Evolutionary conservation across 2,329 filamentous ascomycete genomes (phyloP), one percentile per base, ranked within the genome.

Genomic region (Hawksworthiomyces lignivorus): DNA sequence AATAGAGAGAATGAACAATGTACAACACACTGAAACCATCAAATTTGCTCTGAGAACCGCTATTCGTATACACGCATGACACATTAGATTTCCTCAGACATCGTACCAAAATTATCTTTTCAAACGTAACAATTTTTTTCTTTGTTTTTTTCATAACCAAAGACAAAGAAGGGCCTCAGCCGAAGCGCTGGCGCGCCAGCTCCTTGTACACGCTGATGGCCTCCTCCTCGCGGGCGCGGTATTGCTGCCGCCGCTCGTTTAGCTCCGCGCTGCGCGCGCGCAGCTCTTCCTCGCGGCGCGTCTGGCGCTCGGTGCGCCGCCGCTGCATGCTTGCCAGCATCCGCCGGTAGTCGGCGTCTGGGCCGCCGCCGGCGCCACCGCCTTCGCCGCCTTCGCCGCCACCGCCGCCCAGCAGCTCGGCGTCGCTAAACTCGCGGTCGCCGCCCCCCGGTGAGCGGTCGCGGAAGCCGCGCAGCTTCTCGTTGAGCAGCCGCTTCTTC

Each of bases 401-500:
- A 31, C 74, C 81, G 2, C 74, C 81, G 4, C 86, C 86, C 79
- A 96, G 84, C 20, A 97, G 59, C 41, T 94, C 84, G 14, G 68
- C 67, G 11, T 94, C 89, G 0, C 73, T 72, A 1, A 87, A 72
- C 36, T 85, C 84, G 62, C 54, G 72, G 1, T 61, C 68, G 62
- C 54, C 72, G 1, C 62, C 68, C 1, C 77, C 80, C 0, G 81
- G 77, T 11, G 79, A 82, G 49, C 73, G 79, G 50, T 88, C 70
- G 44, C 78, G 66, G 56, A 94, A 95, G 10, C 75, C 73, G 20
- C 79, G 75, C 67, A 94, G 82, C 50, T 82, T 78, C 7, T 82
- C 80, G 22, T 84, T 83, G 5, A 75, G 68, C 48, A 84, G 83
- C 26, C 73, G 75, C 50, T 81, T 82, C 73, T 96, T 96, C 66